Percentiles rank a stretch among this genome's conserved stretches.
Evolutionary conservation across 2,329 filamentous ascomycete genomes (phyloP).

Genomic region (Xylaria sp.): DNA sequence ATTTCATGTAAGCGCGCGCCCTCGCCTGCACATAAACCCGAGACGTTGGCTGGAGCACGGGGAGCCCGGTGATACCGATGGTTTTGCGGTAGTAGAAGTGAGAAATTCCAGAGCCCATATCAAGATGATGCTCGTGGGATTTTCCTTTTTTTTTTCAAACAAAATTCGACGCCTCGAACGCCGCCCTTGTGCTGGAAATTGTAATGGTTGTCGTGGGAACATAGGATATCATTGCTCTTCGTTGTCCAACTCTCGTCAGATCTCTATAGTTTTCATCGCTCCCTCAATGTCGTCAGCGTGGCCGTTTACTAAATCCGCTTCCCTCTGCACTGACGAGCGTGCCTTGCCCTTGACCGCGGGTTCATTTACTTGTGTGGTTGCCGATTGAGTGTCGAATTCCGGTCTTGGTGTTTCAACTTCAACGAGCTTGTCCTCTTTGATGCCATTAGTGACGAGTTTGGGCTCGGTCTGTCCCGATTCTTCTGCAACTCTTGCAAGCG

Average conservation of each 20-base stretch:
- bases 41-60: conserved; percentile 26
- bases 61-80: conserved; percentile 24
- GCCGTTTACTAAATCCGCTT: conserved; percentile 50
- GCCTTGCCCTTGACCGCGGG: conserved; percentile 54
- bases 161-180: conserved; percentile 43
- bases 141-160: conserved; percentile 3
- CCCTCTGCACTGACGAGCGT: conserved; percentile 46
- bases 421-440: conserved; percentile 63
- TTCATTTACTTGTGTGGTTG: conserved; percentile 43
- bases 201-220: conserved; percentile 45
- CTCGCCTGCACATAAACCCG: conserved; percentile 29
- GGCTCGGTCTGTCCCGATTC: conserved; percentile 59
- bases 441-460: conserved; percentile 48
- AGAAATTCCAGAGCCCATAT: conserved; percentile 28
- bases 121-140: conserved; percentile 37
- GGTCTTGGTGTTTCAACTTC: conserved; percentile 66
- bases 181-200: conserved; percentile 45
- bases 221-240: conserved; percentile 43
- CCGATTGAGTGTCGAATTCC: conserved; percentile 56
- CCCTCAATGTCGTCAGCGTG: conserved; percentile 60
- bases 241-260: conserved; percentile 54
- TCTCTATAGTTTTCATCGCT: conserved; percentile 71
- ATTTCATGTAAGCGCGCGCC: conserved; percentile 17
- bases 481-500: conserved; percentile 79
- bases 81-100: conserved; percentile 7